Evolutionary conservation across 768 basidiomycete genomes (phyloP).

Genomic region (Krasilnikovozyma curviuscula): DNA sequence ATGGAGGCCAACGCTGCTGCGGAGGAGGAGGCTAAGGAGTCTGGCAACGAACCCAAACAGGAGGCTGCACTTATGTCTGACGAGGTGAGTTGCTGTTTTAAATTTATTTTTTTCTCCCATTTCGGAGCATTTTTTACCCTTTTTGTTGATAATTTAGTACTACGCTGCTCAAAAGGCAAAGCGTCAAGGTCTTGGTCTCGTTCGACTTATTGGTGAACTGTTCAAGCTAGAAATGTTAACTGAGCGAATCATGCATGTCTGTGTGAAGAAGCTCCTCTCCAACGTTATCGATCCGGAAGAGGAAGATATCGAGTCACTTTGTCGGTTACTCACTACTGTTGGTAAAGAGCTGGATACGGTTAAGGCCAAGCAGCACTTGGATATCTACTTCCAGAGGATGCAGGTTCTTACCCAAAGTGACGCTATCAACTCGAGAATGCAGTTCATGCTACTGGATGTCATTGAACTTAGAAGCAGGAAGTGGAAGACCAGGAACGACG

Average conservation of each 20-base stretch:
- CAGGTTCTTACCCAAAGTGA: slow-evolving; percentile 53
- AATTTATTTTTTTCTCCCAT: too few relatives aligned
- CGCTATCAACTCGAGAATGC: slow-evolving; percentile 68
- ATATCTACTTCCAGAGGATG: slow-evolving; percentile 84
- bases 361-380: slow-evolving; percentile 58
- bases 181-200: slow-evolving; percentile 85
- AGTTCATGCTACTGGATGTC: slow-evolving; percentile 91
- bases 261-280: slow-evolving; percentile 81
- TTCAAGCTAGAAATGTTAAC: slow-evolving; percentile 99
- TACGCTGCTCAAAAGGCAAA: slow-evolving; percentile 93
- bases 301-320: slow-evolving; percentile 90
- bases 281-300: slow-evolving; percentile 93
- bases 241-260: slow-evolving; percentile 95
- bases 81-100: too few relatives aligned
- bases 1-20: slow-evolving; percentile 33
- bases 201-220: slow-evolving; percentile 93
- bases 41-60: slow-evolving; percentile 36
- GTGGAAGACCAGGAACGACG: slow-evolving; percentile 54
- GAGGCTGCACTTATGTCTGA: slow-evolving; percentile 65
- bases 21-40: slow-evolving; percentile 30
- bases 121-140: too few relatives aligned
- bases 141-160: too few relatives aligned
- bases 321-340: slow-evolving; percentile 78
- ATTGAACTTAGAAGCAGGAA: slow-evolving; percentile 67
- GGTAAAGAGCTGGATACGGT: slow-evolving; percentile 60